A percentile compares a stretch with the other conserved stretches of the same genome.
Evolutionary conservation across 106 monocot species (phyloP).

Genomic region (Phalaenopsis equestris): DNA sequence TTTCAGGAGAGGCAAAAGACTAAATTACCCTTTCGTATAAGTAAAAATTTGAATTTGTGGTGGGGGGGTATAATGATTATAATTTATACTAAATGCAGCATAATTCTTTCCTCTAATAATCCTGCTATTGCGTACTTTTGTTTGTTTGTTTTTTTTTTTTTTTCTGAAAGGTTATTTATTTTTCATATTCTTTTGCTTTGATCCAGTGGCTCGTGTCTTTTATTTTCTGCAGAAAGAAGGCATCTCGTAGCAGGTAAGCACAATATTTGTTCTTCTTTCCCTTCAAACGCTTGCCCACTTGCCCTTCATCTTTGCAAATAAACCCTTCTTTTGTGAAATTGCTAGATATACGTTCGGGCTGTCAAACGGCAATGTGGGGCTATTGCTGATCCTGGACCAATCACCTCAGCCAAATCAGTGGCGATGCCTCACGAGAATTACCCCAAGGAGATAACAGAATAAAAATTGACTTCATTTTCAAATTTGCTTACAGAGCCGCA

Average conservation of each 20-base stretch:
- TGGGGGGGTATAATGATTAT: no score
- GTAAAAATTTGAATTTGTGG: no score
- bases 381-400: conserved; percentile 44
- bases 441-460: not conserved
- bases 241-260: conserved; percentile 44
- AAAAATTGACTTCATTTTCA: not conserved
- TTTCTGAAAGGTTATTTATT: not conserved
- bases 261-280: not conserved
- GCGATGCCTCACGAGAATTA: conserved; percentile 15
- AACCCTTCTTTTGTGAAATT: not conserved
- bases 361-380: conserved; percentile 34
- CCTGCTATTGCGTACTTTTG: not conserved
- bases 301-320: not conserved
- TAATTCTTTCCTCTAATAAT: no score
- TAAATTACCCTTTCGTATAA: no score
- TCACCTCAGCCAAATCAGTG: conserved; percentile 25
- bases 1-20: no score
- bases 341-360: conserved; percentile 48
- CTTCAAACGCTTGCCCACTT: not conserved
- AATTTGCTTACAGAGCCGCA: not conserved
- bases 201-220: conserved; percentile 45
- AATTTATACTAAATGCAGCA: no score
- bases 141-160: not conserved
- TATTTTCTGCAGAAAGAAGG: conserved; percentile 52
- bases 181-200: conserved; percentile 7